A percentile compares a stretch with the other conserved stretches of the same genome.
These are phyloP conservation scores for Globisporangium acanthophoron DNA, from an alignment of 352 stramenopile species.

Conservation along the genomic window DNA sequence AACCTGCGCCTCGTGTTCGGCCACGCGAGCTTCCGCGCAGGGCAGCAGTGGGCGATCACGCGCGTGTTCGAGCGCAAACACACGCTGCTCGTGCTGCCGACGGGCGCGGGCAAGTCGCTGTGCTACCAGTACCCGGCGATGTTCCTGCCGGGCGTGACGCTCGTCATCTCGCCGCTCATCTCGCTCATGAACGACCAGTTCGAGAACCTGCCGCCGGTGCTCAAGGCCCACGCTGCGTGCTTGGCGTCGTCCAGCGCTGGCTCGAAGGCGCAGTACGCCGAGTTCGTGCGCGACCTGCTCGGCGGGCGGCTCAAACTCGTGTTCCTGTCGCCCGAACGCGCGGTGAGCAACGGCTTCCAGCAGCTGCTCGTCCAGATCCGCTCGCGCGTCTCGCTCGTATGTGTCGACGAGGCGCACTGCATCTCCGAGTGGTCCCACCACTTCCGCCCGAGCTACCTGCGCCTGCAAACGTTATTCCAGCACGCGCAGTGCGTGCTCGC, in stretches of 20 bases:
- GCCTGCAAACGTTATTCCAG: constrained; percentile 46
- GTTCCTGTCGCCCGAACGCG: constrained; percentile 90
- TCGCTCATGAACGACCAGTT: constrained; percentile 94
- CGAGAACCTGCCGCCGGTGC: constrained; percentile 59
- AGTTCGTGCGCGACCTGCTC: constrained; percentile 61
- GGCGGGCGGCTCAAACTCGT: constrained; percentile 70
- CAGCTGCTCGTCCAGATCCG: constrained; percentile 41
- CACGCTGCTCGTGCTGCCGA: constrained; percentile 94
- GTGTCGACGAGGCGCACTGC: constrained; percentile 94
- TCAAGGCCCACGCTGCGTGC: constrained; percentile 53
- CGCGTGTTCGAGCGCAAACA: constrained; percentile 56
- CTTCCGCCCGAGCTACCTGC: constrained; percentile 88
- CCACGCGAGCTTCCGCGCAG: constrained; percentile 67
- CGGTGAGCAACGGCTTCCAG: constrained; percentile 79
- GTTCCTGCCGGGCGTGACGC: constrained; percentile 81
- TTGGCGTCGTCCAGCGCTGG: constrained; percentile 35
- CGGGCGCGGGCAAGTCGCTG: constrained; percentile 97
- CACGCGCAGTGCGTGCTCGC: constrained; percentile 79
- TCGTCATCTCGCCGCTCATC: constrained; percentile 92
- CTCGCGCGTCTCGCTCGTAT: constrained; percentile 73
- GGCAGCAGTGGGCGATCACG: constrained; percentile 81
- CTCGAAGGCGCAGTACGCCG: constrained; percentile 59
- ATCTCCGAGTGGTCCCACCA: constrained; percentile 95
- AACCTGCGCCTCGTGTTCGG: constrained; percentile 86
- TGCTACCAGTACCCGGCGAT: constrained; percentile 95